Base-by-base conservation (phyloP, 345 rosid genomes). In the Salix brachista region DNA sequence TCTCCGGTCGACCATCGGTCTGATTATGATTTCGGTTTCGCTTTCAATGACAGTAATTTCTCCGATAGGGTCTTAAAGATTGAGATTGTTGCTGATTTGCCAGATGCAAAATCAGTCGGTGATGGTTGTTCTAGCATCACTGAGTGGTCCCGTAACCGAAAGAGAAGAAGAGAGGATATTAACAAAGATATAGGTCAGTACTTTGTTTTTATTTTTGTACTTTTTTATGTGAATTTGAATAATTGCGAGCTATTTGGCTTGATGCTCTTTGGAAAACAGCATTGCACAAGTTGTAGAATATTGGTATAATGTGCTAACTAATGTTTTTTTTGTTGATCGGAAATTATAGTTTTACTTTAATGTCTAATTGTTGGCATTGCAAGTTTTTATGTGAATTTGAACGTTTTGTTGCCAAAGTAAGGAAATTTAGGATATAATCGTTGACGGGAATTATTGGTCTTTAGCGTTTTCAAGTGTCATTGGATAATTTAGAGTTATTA, bases 11-110 rank as follows among this genome's bases (percentile, higher is more conserved):
- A 69, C 30, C 69, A 77, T n/a, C 74, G 54, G 8, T 75, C 79
- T 25, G 91, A 87, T 71, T 74, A 89, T 10, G 91, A 90, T 74
- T 92, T 92, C 66, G 91, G 80, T 0, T 91, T 94, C 77, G 98
- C 98, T 37, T 94, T 91, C 85, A 84, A 94, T 86, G 84, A 91
- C 72, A 86, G 84, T 66, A 89, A 81, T 46, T 94, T 94, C 88
- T 92, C 98, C 62, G 98, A 91, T 70, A 88, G 94, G 76, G 76
- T 90, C 44, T 85, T 94, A 37, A 88, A 86, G 80, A 90, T 92
- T 72, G 95, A 91, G 85, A 89, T 94, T 79, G 48, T 85, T 6
- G 79, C 87, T 44, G 87, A 84, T 80, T 78, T 81, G 65, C 83
- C 87, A 13, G 86, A 85, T 69, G 67, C 67, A 19, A 85, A 87